Conservation (phyloP, 2,329 filamentous ascomycete genomes). For the Fusarium sp. region DNA sequence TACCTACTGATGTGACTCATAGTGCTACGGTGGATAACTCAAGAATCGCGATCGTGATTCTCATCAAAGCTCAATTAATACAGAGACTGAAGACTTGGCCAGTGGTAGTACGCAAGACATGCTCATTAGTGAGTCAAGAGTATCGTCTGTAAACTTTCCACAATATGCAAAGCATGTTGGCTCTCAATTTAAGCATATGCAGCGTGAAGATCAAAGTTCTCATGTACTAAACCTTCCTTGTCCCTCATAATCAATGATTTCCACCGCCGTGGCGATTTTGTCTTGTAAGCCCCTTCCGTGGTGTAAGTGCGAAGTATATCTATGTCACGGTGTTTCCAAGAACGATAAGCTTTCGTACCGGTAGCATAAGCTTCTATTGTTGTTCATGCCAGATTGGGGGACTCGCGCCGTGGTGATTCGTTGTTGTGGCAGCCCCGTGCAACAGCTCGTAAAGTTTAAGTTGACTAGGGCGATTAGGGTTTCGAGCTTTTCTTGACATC, state of each 20-base stretch:
- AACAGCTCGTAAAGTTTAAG: neutral
- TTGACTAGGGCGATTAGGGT: neutral
- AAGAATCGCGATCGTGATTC: neutral
- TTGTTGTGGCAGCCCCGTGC: neutral
- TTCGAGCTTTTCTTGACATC: neutral
- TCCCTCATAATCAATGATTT: neutral
- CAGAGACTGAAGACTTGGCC: neutral
- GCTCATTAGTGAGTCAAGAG: neutral
- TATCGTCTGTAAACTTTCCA: neutral
- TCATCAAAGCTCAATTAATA: neutral
- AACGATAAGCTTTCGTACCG: neutral
- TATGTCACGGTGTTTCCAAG: neutral
- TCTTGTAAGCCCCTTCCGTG: neutral
- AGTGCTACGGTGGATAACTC: neutral
- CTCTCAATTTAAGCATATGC: neutral
- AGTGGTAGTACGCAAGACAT: neutral
- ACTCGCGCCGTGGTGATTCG: neutral
- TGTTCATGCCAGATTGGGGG: neutral
- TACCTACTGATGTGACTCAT: neutral
- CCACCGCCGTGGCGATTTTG: neutral
- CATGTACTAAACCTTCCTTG: neutral
- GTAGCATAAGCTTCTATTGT: neutral
- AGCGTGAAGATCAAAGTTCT: neutral
- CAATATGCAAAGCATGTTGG: neutral
- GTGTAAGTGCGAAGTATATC: neutral